Conservation (phyloP, 495 filamentous ascomycete genomes). For the Lasiosphaeria hispida region DNA sequence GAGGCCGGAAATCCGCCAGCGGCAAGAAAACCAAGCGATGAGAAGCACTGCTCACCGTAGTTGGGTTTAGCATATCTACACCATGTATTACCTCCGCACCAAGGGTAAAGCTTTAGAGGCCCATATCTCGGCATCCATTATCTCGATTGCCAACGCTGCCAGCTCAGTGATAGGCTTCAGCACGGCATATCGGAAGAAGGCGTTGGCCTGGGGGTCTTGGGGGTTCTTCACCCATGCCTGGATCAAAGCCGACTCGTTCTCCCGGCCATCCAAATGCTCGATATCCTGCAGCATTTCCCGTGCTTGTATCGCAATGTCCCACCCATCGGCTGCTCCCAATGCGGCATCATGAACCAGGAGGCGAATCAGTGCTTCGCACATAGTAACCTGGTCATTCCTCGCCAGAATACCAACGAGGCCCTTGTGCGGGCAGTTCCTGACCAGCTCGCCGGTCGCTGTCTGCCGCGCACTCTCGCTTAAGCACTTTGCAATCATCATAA, state of each 20-base stretch:
- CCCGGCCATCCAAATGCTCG: conserved; percentile 34
- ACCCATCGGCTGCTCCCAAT: conserved; percentile 31
- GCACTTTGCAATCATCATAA: conserved; percentile 40
- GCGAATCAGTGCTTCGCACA: conserved; percentile 40
- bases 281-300: conserved; percentile 37
- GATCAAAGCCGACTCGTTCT: conserved; percentile 34
- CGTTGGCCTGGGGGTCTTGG: conserved; percentile 24
- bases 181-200: conserved; percentile 39
- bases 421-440: conserved; percentile 20
- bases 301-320: conserved; percentile 36
- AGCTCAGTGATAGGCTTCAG: conserved; percentile 34
- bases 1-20: background rate
- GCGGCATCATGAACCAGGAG: conserved; percentile 33
- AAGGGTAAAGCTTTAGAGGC: too few relatives aligned
- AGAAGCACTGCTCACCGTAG: background rate
- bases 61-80: background rate
- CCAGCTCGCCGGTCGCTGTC: conserved; percentile 19
- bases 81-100: background rate
- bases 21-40: background rate
- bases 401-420: conserved; percentile 26
- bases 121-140: conserved; percentile 35
- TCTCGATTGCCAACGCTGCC: conserved; percentile 34
- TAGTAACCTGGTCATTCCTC: conserved; percentile 38
- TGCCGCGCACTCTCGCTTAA: conserved; percentile 31
- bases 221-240: conserved; percentile 38